phyloP scores from a whole-genome alignment of 768 basidiomycete species.

The Steccherinum ochraceum region DNA sequence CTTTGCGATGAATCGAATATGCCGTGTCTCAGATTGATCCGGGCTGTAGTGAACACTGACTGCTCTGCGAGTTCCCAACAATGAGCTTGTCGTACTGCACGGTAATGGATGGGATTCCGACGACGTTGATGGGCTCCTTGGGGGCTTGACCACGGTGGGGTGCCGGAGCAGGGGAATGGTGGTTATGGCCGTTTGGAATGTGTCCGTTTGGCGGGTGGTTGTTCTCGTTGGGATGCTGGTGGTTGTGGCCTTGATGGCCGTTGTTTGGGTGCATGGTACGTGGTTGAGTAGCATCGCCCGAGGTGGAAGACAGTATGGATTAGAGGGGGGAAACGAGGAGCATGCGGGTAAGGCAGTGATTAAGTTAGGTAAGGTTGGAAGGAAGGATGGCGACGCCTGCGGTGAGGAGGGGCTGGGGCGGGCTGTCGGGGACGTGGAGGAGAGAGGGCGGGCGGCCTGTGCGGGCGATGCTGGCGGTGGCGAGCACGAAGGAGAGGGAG shows the following conservation, averaged over 20 bases:
- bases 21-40: too few relatives aligned
- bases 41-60: too few relatives aligned
- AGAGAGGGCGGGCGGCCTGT: too few relatives aligned
- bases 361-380: conserved; percentile 1
- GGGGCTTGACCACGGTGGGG: conserved; percentile 16
- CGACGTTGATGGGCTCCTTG: conserved; percentile 61
- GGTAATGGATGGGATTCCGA: conserved; percentile 72
- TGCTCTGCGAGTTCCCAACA: conserved; percentile 66
- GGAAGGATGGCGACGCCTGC: not conserved
- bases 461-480: too few relatives aligned
- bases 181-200: conserved; percentile 24
- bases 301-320: conserved; percentile 23
- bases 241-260: conserved; percentile 38
- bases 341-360: conserved; percentile 11
- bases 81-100: conserved; percentile 63
- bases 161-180: conserved; percentile 14
- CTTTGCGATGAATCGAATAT: too few relatives aligned
- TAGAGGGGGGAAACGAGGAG: conserved; percentile 21
- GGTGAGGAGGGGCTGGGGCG: too few relatives aligned
- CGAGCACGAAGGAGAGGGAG: too few relatives aligned
- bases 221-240: conserved; percentile 24
- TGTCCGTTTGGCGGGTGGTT: conserved; percentile 26
- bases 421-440: too few relatives aligned
- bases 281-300: conserved; percentile 44
- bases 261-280: conserved; percentile 54